Evolutionary conservation across 1,284 basidiomycete genomes (phyloP).

Genomic region (Naganishia cerealis): DNA sequence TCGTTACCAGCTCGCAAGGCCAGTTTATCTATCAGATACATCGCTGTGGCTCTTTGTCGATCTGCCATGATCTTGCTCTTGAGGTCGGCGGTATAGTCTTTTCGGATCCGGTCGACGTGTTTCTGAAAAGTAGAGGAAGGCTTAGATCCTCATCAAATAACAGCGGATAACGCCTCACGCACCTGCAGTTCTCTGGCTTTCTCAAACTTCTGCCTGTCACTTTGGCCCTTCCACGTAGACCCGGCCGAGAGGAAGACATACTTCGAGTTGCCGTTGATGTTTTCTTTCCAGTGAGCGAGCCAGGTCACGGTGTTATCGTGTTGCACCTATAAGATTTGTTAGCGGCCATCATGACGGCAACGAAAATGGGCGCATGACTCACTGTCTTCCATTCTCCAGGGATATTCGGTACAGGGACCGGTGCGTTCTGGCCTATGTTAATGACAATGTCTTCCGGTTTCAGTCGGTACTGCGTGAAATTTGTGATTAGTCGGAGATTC

Average conservation of each 20-base stretch:
- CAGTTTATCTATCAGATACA: slow-evolving; percentile 94
- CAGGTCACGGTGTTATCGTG: slow-evolving; percentile 95
- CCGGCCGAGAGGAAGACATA: slow-evolving; percentile 94
- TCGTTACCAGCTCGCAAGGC: slow-evolving; percentile 96
- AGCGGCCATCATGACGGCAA: not conserved
- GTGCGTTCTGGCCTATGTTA: slow-evolving; percentile 77
- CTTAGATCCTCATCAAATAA: not conserved
- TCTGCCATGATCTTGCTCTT: slow-evolving; percentile 87
- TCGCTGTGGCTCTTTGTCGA: slow-evolving; percentile 88
- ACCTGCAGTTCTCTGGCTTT: slow-evolving; percentile 93
- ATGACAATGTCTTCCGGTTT: slow-evolving; percentile 89
- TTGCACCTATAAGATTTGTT: slow-evolving; percentile 57
- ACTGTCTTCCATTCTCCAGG: slow-evolving; percentile 76
- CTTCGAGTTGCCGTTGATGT: slow-evolving; percentile 86
- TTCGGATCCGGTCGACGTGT: slow-evolving; percentile 82
- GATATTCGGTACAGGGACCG: slow-evolving; percentile 79
- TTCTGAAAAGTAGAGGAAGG: slow-evolving; percentile 58
- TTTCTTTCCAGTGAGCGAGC: slow-evolving; percentile 97
- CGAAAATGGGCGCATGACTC: slow-evolving; percentile 15
- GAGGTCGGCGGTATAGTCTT: slow-evolving; percentile 79
- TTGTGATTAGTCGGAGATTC: slow-evolving; percentile 17
- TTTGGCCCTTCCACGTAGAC: slow-evolving; percentile 91
- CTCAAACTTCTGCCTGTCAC: slow-evolving; percentile 93
- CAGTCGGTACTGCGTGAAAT: slow-evolving; percentile 67
- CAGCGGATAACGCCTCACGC: slow-evolving; percentile 36